Percentiles rank a stretch among this genome's conserved stretches.
Conservation (phyloP, 2,329 filamentous ascomycete species). For the Penicillium brevicompactum region DNA sequence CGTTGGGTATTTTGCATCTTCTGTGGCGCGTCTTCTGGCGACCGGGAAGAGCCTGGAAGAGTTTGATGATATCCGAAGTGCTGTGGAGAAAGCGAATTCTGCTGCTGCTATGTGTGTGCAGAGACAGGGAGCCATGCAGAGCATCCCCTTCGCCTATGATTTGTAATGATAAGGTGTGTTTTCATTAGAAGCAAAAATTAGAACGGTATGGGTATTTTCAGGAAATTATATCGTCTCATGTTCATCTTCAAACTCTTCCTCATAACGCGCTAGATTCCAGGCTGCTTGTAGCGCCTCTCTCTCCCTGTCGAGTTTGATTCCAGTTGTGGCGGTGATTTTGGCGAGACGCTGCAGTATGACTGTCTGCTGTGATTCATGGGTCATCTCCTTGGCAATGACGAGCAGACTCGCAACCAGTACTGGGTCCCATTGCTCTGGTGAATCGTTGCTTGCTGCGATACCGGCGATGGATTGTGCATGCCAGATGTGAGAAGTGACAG, state of each 20-base stretch:
- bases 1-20: constrained; percentile 24
- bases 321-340: constrained; percentile 19
- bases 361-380: constrained; percentile 25
- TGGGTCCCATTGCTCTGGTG: constrained; percentile 27
- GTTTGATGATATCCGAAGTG: constrained; percentile 21
- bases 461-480: constrained; percentile 29
- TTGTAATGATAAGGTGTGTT: constrained; percentile 8
- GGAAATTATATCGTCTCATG: constrained; percentile 7
- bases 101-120: constrained; percentile 25
- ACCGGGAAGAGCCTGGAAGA: constrained; percentile 10
- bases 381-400: constrained; percentile 25
- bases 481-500: constrained; percentile 29
- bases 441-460: constrained; percentile 28
- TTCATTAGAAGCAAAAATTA: not conserved
- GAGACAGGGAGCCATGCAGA: constrained; percentile 20
- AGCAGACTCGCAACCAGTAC: constrained; percentile 25
- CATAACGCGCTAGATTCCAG: constrained; percentile 26
- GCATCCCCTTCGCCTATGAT: constrained; percentile 26
- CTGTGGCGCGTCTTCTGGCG: constrained; percentile 20
- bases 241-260: constrained; percentile 21
- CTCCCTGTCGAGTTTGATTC: constrained; percentile 24
- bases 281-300: constrained; percentile 14
- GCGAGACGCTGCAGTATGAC: constrained; percentile 18
- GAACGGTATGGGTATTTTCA: constrained; percentile 6
- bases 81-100: constrained; percentile 19